Evolutionary conservation across 306 rosid species (phyloP).

Genomic region (Canavalia ensiformis): DNA sequence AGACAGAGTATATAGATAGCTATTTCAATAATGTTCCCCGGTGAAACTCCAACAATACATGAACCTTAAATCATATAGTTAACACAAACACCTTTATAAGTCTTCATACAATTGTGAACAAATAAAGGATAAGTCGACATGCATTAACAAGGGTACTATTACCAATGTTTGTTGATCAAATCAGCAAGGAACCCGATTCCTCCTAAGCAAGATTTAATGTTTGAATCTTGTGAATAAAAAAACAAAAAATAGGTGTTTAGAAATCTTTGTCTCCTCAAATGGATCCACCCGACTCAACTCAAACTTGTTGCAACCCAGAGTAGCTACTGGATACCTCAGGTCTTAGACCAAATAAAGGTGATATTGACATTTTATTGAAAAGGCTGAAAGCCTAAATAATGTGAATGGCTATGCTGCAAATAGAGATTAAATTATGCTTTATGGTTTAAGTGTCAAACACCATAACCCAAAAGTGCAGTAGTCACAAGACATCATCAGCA

Average conservation of each 20-base stretch:
- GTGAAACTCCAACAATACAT: conserved; percentile 15
- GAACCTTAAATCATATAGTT: conserved; percentile 34
- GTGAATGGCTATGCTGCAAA: not conserved
- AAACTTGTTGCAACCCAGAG: not conserved
- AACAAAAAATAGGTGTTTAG: too few species aligned
- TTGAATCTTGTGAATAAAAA: not conserved
- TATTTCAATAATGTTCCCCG: not conserved
- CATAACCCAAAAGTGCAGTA: conserved; percentile 11
- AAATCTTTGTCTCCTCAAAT: not conserved
- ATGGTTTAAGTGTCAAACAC: conserved; percentile 14
- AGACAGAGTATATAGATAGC: not conserved
- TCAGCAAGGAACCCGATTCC: not conserved
- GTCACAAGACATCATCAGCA: conserved; percentile 7
- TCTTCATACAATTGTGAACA: conserved; percentile 2
- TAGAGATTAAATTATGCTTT: conserved; percentile 15
- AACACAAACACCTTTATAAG: conserved; percentile 25
- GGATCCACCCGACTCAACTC: not conserved
- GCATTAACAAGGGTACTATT: not conserved
- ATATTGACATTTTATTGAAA: conserved; percentile 15
- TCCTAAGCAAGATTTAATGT: not conserved
- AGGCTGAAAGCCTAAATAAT: conserved; percentile 1
- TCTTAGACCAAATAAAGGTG: not conserved
- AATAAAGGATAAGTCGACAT: conserved; percentile 5
- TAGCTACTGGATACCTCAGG: not conserved
- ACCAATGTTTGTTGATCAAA: not conserved